Evolutionary conservation across 2,329 filamentous ascomycete genomes (phyloP).

Genomic region (Berkeleyomyces basicola): DNA sequence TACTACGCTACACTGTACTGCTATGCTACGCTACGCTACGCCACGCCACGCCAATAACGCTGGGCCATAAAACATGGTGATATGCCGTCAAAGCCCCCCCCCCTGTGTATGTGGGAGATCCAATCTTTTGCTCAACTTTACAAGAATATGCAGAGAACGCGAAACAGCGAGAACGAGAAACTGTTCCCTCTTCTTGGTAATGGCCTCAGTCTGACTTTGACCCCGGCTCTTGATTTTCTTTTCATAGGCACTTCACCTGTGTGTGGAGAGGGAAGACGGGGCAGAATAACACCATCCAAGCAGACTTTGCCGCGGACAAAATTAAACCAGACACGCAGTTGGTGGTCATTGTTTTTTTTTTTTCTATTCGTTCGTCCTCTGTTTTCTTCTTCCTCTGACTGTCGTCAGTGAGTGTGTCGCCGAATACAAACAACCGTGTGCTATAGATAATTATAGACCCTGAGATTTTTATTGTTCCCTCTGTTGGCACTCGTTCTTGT

Average conservation of each 20-base stretch:
- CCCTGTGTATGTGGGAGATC: background rate
- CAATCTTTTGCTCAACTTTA: background rate
- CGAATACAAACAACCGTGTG: background rate
- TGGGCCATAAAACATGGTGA: background rate
- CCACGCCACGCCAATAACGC: background rate
- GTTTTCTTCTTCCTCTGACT: background rate
- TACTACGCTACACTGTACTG: background rate
- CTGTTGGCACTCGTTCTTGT: background rate
- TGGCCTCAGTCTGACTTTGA: background rate
- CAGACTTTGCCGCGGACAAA: background rate
- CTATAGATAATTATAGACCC: background rate
- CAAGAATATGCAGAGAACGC: background rate
- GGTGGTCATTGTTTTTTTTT: background rate
- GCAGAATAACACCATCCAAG: background rate
- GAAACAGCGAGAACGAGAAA: slow-evolving; percentile 1
- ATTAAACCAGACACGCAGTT: background rate
- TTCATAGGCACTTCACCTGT: background rate
- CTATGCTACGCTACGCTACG: background rate
- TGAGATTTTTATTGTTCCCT: background rate
- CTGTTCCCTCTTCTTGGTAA: background rate
- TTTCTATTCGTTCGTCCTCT: background rate
- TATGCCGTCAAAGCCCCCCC: slow-evolving; percentile 1
- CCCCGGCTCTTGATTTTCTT: background rate
- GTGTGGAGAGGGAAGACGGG: background rate
- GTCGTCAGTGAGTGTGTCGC: background rate